Base-by-base conservation (phyloP, 2,329 filamentous ascomycete species). In the Nemania sp. region DNA sequence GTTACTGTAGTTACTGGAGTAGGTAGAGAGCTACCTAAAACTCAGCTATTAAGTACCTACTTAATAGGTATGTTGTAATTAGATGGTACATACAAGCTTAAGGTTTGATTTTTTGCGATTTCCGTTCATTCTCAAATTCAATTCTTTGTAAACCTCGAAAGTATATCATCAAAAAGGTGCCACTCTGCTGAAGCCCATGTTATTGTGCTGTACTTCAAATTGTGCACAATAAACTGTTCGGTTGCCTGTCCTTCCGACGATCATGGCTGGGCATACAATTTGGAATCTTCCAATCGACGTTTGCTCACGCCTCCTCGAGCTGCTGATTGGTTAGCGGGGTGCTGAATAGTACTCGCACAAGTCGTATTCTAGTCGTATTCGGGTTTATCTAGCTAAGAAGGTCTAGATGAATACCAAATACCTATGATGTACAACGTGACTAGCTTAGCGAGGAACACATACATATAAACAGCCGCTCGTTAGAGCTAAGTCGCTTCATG, bases 331-430 rank as follows among this genome's bases (percentile, higher is more conserved):
- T 41, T 22, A n/a, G 26, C 27, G 15, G 10, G 3, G n/a, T 26
- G 27, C 38, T 51, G 11, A 53, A 53, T 32, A 35, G 41, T 6
- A n/a, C n/a, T 29, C n/a, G 15, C 32, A 32, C 18, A 5, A 43
- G 6, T 8, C 45, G 45, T 24, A 53, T 38, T 47, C 11, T 11
- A 35, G 15, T 68, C 62, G 66, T 68, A 68, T 65, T 68, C 66
- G 66, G 54, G 29, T 67, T 67, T 20, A 13, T 24, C 27, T 47
- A 6, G 45, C 5, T 11, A 20, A 10, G n/a, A 47, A 20, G 5
- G 45, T 1, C 45, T n/a, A 47, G 18, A n/a, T 35, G 11, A 11
- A 8, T 35, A 35, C 11, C 13, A 15, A 41, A 41, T 15, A 15
- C 5, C 38, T 41, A 41, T 11, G 13, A 15, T 8, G 13, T 41